phyloP scores from a whole-genome alignment of 257 asterid genomes.

The Perilla frutescens region DNA sequence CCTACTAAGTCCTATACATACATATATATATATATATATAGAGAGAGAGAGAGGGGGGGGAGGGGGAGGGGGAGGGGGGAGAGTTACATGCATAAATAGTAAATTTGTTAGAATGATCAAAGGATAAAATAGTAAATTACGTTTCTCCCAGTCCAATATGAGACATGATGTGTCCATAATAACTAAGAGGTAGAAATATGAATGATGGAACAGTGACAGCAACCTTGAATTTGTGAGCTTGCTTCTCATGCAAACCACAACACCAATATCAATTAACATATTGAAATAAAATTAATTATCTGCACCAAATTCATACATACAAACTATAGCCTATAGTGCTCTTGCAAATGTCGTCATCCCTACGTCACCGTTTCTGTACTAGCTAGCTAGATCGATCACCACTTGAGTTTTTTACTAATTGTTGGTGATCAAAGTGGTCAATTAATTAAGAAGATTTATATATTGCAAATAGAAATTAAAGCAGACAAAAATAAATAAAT shows the following conservation, averaged over 20 bases:
- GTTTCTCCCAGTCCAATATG: slow-evolving; percentile 7
- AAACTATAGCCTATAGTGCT: background rate
- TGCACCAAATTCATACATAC: slow-evolving; percentile 26
- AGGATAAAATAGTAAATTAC: slow-evolving; percentile 23
- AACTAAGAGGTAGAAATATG: slow-evolving; percentile 36
- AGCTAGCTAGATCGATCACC: no score
- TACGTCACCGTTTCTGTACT: slow-evolving; percentile 14
- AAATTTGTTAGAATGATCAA: background rate
- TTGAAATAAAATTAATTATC: background rate
- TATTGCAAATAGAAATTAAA: no score
- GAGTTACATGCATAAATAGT: background rate
- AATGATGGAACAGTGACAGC: slow-evolving; percentile 41
- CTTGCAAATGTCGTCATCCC: slow-evolving; percentile 21
- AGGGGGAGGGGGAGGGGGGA: no score
- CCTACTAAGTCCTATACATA: no score
- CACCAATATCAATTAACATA: background rate
- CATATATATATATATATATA: no score
- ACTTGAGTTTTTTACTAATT: background rate
- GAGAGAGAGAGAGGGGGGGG: no score
- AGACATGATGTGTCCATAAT: slow-evolving; percentile 35
- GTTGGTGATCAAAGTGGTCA: slow-evolving; percentile 10
- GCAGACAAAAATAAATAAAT: background rate
- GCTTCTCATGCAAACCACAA: slow-evolving; percentile 45
- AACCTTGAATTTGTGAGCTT: slow-evolving; percentile 23
- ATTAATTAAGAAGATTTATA: background rate